These are phyloP conservation scores for Phaffia australis DNA, from an alignment of 768 basidiomycete species.

Conservation along the genomic window DNA sequence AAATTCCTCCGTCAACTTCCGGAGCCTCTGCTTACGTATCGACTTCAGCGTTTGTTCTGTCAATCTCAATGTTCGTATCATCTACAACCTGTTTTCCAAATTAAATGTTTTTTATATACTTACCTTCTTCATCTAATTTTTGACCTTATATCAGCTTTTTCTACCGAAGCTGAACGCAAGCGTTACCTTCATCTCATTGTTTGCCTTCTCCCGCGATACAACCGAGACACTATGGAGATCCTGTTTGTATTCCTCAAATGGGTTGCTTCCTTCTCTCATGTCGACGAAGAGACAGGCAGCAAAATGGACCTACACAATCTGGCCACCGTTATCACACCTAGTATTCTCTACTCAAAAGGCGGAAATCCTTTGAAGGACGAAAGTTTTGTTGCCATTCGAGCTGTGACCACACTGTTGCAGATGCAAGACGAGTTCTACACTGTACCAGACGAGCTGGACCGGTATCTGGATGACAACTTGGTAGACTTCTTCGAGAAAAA, in stretches of 20 bases:
- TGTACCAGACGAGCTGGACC: constrained; percentile 80
- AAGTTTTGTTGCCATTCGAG: constrained; percentile 77
- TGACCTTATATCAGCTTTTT: constrained; percentile 47
- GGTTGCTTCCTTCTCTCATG: constrained; percentile 97
- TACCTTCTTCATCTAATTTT: background rate
- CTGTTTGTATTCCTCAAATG: constrained; percentile 97
- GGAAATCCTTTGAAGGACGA: constrained; percentile 82
- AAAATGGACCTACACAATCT: constrained; percentile 97
- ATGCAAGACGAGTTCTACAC: constrained; percentile 90
- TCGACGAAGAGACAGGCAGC: constrained; percentile 92
- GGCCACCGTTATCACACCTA: constrained; percentile 95
- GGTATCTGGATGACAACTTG: constrained; percentile 69
- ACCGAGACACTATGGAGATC: constrained; percentile 96
- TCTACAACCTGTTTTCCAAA: background rate
- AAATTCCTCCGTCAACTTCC: constrained; percentile 93
- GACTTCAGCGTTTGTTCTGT: constrained; percentile 77
- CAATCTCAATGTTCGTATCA: constrained; percentile 69
- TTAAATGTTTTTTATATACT: background rate
- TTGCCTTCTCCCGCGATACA: constrained; percentile 75
- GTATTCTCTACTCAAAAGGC: constrained; percentile 77
- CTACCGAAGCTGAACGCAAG: constrained; percentile 62
- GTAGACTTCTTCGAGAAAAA: constrained; percentile 73
- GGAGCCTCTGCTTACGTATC: constrained; percentile 90
- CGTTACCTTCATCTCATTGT: constrained; percentile 76
- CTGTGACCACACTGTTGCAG: constrained; percentile 75